Percentiles rank a stretch among this genome's conserved stretches.
phyloP scores from a whole-genome alignment of 1,284 basidiomycete genomes.

The Sutorius eximius region DNA sequence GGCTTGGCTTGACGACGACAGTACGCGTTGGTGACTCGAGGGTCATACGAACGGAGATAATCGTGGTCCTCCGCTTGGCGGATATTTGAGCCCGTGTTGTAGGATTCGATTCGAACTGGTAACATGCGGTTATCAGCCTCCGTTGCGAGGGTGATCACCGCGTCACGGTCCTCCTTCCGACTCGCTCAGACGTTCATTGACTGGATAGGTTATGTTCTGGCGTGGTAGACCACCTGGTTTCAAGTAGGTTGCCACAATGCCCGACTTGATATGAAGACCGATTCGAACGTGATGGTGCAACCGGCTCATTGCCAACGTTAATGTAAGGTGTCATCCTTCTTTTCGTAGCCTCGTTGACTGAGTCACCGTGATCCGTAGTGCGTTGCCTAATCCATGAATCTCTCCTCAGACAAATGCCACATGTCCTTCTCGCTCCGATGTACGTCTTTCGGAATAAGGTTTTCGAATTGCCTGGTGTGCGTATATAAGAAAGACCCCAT shows the following conservation, averaged over 20 bases:
- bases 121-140: background rate
- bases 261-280: background rate
- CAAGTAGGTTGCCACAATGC: background rate
- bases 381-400: background rate
- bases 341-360: background rate
- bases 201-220: no score
- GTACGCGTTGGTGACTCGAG: background rate
- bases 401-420: background rate
- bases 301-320: background rate
- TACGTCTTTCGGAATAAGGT: background rate
- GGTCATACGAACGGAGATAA: constrained; percentile 11
- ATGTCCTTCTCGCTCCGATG: constrained; percentile 3
- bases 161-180: background rate
- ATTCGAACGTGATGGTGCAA: background rate
- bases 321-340: background rate
- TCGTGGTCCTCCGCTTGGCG: background rate
- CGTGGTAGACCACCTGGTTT: background rate
- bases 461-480: background rate
- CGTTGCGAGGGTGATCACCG: background rate
- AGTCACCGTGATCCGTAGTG: background rate
- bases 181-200: background rate
- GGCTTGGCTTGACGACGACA: background rate
- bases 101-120: background rate
- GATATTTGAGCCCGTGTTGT: constrained; percentile 6
- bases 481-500: constrained; percentile 19